These are phyloP conservation scores for Fraxinus americana DNA, from an alignment of 257 asterid genomes.

Conservation along the genomic window DNA sequence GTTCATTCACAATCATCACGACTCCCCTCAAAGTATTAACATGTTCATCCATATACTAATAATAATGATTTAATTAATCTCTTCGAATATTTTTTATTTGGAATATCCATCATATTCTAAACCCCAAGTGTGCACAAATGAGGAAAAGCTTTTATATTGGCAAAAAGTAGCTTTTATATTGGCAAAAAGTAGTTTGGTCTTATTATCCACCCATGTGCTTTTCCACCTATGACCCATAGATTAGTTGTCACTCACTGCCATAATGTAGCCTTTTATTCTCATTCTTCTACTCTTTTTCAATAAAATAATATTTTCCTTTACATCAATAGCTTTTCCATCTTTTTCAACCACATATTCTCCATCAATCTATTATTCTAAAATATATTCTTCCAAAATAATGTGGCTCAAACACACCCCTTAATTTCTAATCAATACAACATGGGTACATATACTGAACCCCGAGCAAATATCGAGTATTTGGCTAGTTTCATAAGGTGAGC, in stretches of 20 bases:
- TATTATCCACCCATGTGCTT: constrained; percentile 15
- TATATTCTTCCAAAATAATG: too few species aligned
- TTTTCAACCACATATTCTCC: too few species aligned
- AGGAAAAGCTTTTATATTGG: constrained; percentile 18
- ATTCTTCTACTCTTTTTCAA: too few species aligned
- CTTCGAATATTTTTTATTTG: background rate
- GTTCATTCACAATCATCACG: too few species aligned
- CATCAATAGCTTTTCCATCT: too few species aligned
- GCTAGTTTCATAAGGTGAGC: background rate
- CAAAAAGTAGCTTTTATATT: constrained; percentile 13
- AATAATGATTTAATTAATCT: background rate
- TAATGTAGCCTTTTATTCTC: too few species aligned
- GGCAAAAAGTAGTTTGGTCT: constrained; percentile 6
- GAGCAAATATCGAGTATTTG: too few species aligned
- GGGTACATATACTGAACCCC: background rate
- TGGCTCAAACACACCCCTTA: too few species aligned
- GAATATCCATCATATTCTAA: constrained; percentile 36
- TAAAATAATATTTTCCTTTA: too few species aligned
- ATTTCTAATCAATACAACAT: constrained; percentile 2
- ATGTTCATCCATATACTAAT: too few species aligned
- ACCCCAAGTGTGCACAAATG: constrained; percentile 30
- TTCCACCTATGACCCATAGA: background rate
- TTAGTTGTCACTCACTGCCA: background rate
- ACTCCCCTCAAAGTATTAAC: too few species aligned
- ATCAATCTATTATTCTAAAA: too few species aligned